Conservation (phyloP, 345 rosid species). For the Heritiera littoralis region DNA sequence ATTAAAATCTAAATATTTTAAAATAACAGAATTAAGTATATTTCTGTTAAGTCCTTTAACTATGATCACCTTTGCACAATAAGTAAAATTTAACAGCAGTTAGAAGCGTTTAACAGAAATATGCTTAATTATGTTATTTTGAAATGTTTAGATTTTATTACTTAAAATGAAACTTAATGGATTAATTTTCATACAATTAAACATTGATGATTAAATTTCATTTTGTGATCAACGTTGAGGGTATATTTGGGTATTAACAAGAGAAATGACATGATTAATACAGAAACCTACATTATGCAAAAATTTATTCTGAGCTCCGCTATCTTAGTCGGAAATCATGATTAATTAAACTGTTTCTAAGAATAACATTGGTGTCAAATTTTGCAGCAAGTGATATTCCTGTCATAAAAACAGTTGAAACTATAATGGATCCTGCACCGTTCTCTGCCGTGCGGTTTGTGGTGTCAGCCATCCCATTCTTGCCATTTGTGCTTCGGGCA, state of each 20-base stretch:
- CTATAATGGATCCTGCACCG: conserved; percentile 49
- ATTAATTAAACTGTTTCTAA: background rate
- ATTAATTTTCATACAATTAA: too few relatives aligned
- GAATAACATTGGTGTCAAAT: conserved; percentile 8
- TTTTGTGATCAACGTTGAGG: too few relatives aligned
- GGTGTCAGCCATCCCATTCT: conserved; percentile 54
- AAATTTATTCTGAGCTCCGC: background rate
- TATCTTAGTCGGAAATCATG: background rate
- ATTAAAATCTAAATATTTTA: too few relatives aligned
- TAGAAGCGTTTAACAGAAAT: too few relatives aligned
- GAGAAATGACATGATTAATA: background rate
- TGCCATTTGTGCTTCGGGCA: conserved; percentile 48
- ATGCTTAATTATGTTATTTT: too few relatives aligned
- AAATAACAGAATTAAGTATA: too few relatives aligned
- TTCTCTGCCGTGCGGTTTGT: conserved; percentile 56
- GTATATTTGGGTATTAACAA: background rate
- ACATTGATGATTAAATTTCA: too few relatives aligned
- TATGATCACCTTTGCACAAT: too few relatives aligned
- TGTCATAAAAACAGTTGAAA: conserved; percentile 60
- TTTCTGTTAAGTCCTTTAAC: too few relatives aligned
- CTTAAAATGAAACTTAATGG: too few relatives aligned
- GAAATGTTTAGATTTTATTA: too few relatives aligned
- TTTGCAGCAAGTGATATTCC: conserved; percentile 60
- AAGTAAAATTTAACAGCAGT: too few relatives aligned
- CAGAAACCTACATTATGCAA: background rate